Evolutionary conservation across 192 early-diverging fungal genomes (phyloP), one percentile per base, ranked within the genome.

Genomic region (Backusella australiensis): DNA sequence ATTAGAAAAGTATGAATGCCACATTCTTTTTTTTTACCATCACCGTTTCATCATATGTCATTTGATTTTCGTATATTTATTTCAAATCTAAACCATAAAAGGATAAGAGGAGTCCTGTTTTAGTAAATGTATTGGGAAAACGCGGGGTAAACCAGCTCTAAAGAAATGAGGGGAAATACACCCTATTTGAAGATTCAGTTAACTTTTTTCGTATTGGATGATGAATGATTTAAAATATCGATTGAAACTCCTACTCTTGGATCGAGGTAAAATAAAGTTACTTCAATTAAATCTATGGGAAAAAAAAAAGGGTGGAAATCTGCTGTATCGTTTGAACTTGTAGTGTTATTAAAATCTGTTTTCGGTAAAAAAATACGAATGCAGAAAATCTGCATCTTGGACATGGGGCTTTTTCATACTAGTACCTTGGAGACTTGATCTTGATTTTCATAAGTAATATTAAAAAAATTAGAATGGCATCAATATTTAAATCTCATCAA

Each of bases 261-360:
- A 63, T 63, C 56, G 19, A 29, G 29, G 56, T 29, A 63, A 29
- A 63, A 63, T 63, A 63, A 59, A 59, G 56, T 63, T 63, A 63
- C 56, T 63, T 63, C 23, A 14, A 63, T 8, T 49, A 49, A 56
- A 29, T 63, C 56, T 63, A 63, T 63, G 56, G 56, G 56, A 63
- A 63, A 63, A 63, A n/a, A 26, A 59, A 29, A 11, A 63, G n/a
- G 3, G 26, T 63, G 56, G 56, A 63, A 29, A 63, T 29, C 9
- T 9, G 2, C 23, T 63, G 56, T 4, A 63, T 63, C 42, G 42
- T 44, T 44, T 44, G 0, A 39, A 39, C 38, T 39, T 44, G 42
- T 17, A 14, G 42, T 44, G 0, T 44, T 17, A 6, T 44, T 17
- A 44, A 44, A 44, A 19, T 5, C 3, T 44, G 15, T 44, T 44